phyloP scores from a whole-genome alignment of 768 basidiomycete species.

The Kwoniella pini region DNA sequence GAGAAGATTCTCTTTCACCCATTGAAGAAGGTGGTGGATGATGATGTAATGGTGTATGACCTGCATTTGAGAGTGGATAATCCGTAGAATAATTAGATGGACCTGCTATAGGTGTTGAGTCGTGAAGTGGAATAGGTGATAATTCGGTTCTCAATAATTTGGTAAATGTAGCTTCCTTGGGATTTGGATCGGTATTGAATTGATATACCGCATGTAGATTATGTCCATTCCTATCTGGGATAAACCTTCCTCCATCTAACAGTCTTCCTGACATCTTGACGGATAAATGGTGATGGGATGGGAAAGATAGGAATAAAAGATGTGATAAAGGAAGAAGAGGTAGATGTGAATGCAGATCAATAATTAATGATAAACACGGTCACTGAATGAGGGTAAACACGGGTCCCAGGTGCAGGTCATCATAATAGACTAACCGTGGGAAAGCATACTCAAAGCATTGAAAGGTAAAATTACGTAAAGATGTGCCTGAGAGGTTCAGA shows the following conservation, averaged over 20 bases:
- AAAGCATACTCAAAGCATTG: too few species aligned
- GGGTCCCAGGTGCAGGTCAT: too few species aligned
- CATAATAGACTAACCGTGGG: too few species aligned
- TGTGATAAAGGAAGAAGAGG: too few species aligned
- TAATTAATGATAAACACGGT: too few species aligned
- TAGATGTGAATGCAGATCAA: too few species aligned
- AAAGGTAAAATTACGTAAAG: too few species aligned
- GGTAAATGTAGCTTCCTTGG: slow-evolving; percentile 52
- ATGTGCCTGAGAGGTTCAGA: too few species aligned
- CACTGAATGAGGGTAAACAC: too few species aligned
- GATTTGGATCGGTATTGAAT: too few species aligned
- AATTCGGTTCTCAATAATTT: slow-evolving; percentile 57
- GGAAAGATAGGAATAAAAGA: too few species aligned
- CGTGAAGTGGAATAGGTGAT: slow-evolving; percentile 48
- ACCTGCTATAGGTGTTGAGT: slow-evolving; percentile 29
- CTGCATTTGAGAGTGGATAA: slow-evolving; percentile 66
- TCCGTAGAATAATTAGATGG: slow-evolving; percentile 67
- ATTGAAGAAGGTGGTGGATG: slow-evolving; percentile 39
- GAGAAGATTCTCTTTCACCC: slow-evolving; percentile 30
- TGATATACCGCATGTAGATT: neutral
- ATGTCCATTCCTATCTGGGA: neutral
- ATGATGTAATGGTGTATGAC: slow-evolving; percentile 50
- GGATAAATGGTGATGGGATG: too few species aligned
- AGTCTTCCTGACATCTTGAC: neutral
- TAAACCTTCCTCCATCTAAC: neutral